Evolutionary conservation across 2,329 filamentous ascomycete species (phyloP).

Genomic region (Aspergillus sp.): DNA sequence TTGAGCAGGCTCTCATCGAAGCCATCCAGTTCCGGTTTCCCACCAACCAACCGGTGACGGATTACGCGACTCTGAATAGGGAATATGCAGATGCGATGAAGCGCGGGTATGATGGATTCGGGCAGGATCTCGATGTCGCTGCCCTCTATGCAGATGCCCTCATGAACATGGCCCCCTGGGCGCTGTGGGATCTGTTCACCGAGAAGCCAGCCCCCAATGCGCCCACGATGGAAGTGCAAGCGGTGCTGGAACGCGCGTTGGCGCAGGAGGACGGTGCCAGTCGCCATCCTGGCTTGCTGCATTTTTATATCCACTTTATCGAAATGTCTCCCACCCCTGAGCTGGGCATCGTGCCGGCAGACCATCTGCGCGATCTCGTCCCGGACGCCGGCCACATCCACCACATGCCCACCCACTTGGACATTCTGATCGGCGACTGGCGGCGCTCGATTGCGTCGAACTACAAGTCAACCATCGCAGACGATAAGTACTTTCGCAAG

Average conservation of each 20-base stretch:
- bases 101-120: constrained; percentile 47
- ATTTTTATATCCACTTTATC: constrained; percentile 71
- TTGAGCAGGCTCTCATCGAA: constrained; percentile 59
- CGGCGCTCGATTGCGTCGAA: constrained; percentile 61
- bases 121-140: constrained; percentile 56
- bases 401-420: constrained; percentile 72
- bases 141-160: constrained; percentile 59
- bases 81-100: constrained; percentile 59
- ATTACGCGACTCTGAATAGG: constrained; percentile 51
- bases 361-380: constrained; percentile 53
- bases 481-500: constrained; percentile 58
- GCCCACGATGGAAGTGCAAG: constrained; percentile 53
- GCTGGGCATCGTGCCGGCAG: constrained; percentile 53
- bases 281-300: constrained; percentile 63
- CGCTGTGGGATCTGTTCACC: constrained; percentile 57
- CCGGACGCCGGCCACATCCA: constrained; percentile 64
- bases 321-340: constrained; percentile 68
- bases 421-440: constrained; percentile 67
- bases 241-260: constrained; percentile 55
- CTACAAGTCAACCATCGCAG: constrained; percentile 57
- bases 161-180: constrained; percentile 63
- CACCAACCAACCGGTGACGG: constrained; percentile 39
- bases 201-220: constrained; percentile 52
- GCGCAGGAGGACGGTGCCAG: constrained; percentile 38
- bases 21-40: constrained; percentile 61